Evolutionary conservation across 352 stramenopile genomes (phyloP).

Genomic region (Phytophthora chlamydospora): DNA sequence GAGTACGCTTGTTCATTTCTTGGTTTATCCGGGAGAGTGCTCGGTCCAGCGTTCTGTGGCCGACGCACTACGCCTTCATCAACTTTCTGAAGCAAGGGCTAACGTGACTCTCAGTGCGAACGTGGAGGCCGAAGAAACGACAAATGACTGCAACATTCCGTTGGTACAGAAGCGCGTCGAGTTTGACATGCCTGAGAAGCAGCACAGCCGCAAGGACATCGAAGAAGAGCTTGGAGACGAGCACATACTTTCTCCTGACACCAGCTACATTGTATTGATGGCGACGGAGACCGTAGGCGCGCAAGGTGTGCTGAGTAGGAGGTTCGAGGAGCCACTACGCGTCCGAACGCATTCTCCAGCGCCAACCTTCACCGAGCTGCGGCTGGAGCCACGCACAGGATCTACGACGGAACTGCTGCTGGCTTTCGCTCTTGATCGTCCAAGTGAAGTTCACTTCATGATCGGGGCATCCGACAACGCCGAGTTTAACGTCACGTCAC

Average conservation of each 20-base stretch:
- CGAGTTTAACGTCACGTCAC: slow-evolving; percentile 73
- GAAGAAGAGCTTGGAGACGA: slow-evolving; percentile 44
- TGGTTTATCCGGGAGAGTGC: slow-evolving; percentile 56
- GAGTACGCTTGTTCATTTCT: slow-evolving; percentile 54
- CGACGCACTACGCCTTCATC: slow-evolving; percentile 26
- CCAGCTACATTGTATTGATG: slow-evolving; percentile 56
- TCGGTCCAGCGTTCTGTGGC: slow-evolving; percentile 16
- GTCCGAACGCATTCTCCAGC: slow-evolving; percentile 56
- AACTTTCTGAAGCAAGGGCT: slow-evolving; percentile 9
- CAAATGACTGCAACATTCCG: slow-evolving; percentile 15
- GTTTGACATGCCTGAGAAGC: slow-evolving; percentile 37
- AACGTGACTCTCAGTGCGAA: slow-evolving; percentile 12
- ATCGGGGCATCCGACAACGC: slow-evolving; percentile 56
- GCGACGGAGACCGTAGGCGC: slow-evolving; percentile 61
- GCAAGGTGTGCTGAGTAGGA: slow-evolving; percentile 62
- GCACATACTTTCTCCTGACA: slow-evolving; percentile 41
- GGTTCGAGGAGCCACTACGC: slow-evolving; percentile 34
- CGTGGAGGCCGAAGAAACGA: not conserved
- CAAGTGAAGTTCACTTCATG: slow-evolving; percentile 81
- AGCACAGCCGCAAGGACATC: slow-evolving; percentile 45
- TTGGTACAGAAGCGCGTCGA: slow-evolving; percentile 42
- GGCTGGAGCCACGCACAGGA: slow-evolving; percentile 57
- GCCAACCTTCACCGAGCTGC: slow-evolving; percentile 53
- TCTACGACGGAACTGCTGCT: slow-evolving; percentile 81
- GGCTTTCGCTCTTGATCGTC: slow-evolving; percentile 55